Base-by-base conservation (phyloP, 805 yeast genomes). In the Isabelozyma pseudorhagii region DNA sequence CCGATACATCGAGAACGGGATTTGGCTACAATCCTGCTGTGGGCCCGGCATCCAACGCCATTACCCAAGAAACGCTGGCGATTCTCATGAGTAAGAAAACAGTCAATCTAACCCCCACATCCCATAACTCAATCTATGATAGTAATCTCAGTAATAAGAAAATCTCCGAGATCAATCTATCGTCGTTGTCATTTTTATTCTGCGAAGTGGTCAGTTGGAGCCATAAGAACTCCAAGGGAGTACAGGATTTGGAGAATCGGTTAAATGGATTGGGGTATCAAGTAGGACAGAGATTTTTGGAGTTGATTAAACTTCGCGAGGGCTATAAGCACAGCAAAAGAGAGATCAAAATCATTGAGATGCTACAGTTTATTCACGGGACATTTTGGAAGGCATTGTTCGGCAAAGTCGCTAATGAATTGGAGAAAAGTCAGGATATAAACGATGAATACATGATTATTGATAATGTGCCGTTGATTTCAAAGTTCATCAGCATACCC, bases 401-500 rank as follows among this genome's bases (percentile, higher is more conserved):
- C 68, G 93, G 91, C 7, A 79, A 78, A 55, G 70, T 81, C 0
- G 87, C 96, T 15, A 91, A 89, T 59, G 87, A 83, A 34, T 66
- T 90, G 47, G 94, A 90, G 56, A 83, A 84, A 61, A 79, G 85
- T 3, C 87, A 87, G 44, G 87, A 85, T 27, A 80, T 82, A 48
- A 83, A 81, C 50, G 84, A 84, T 54, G 84, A 81, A 61, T 81
- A 76, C 57, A 89, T 90, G 96, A 87, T 90, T 51, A 83, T 82
- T 14, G 97, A 90, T 63, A 81, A 84, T 57, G 64, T 74, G 11
- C 97, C 97, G 5, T 57, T 87, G 43, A 74, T 89, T 39, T 77
- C 88, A n/a, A 81, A 80, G 57, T 90, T 77, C 61, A 82, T 90
- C 9, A 82, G 88, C 29, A 84, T 87, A 4, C 97, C 97, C 2